Evolutionary conservation across 2,329 filamentous ascomycete species (phyloP).

Genomic region (Aspergillus persii): DNA sequence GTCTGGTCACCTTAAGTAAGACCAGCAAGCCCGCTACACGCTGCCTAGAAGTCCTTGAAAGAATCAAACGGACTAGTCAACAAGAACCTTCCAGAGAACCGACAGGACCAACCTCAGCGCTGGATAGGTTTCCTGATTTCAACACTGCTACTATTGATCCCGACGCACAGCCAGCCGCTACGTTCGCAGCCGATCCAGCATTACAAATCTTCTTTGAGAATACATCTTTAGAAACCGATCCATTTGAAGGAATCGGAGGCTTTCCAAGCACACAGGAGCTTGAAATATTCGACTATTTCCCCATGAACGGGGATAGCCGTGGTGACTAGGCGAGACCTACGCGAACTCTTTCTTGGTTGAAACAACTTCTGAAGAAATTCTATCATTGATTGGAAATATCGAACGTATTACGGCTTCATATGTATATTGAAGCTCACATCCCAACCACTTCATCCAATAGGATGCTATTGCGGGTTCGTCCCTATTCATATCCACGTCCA

Average conservation of each 20-base stretch:
- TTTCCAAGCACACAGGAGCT: conserved; percentile 13
- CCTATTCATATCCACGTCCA: neutral
- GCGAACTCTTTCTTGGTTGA: no score
- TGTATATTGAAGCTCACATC: no score
- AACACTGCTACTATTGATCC: neutral
- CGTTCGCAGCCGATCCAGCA: conserved; percentile 13
- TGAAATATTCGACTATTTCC: conserved; percentile 9
- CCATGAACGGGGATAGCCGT: neutral
- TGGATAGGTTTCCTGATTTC: neutral
- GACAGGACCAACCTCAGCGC: neutral
- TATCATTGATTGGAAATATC: no score
- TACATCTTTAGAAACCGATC: conserved; percentile 9
- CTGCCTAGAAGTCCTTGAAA: conserved; percentile 15
- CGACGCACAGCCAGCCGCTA: neutral
- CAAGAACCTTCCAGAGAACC: neutral
- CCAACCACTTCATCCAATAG: no score
- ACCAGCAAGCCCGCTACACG: conserved; percentile 13
- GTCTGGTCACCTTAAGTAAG: conserved; percentile 9
- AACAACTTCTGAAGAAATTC: no score
- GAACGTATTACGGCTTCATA: no score
- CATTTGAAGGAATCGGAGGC: conserved; percentile 15
- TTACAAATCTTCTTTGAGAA: conserved; percentile 19
- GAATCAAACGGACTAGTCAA: conserved; percentile 7
- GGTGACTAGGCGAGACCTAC: no score
- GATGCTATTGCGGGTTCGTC: neutral